Evolutionary conservation across 1,284 basidiomycete genomes (phyloP).

Genomic region (Heterobasidion annosum): DNA sequence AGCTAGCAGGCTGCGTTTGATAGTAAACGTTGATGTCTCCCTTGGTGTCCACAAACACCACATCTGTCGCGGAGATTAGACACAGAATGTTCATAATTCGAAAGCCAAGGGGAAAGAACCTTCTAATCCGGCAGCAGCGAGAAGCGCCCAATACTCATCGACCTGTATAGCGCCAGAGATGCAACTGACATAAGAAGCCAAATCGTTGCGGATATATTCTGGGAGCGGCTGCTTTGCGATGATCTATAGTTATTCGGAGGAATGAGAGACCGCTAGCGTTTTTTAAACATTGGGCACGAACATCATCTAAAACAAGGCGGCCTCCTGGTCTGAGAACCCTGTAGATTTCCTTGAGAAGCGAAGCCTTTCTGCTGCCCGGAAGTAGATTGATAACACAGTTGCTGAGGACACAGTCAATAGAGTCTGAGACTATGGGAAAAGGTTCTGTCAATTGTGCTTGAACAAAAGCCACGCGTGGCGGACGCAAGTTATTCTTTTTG

Average conservation of each 20-base stretch:
- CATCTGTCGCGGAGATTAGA: background rate
- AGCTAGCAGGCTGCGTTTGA: background rate
- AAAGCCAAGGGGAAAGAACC: background rate
- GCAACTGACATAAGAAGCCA: constrained; percentile 1
- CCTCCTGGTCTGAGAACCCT: constrained; percentile 1
- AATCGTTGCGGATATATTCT: background rate
- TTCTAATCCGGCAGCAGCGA: background rate
- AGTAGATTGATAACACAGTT: constrained; percentile 2
- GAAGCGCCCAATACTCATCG: background rate
- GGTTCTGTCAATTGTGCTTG: background rate
- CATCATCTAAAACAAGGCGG: background rate
- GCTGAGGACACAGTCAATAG: constrained; percentile 1
- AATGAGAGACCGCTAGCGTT: background rate
- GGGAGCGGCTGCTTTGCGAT: background rate
- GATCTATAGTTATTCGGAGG: background rate
- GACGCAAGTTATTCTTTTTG: background rate
- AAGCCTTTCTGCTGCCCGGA: background rate
- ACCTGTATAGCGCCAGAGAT: background rate
- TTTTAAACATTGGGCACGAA: background rate
- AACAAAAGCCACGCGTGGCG: background rate
- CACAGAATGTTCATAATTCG: background rate
- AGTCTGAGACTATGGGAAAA: background rate
- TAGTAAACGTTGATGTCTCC: background rate
- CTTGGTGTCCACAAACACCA: background rate
- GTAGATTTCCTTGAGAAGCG: background rate